phyloP scores from a whole-genome alignment of 73 alveolate species.

The Paramecium sonneborni region DNA sequence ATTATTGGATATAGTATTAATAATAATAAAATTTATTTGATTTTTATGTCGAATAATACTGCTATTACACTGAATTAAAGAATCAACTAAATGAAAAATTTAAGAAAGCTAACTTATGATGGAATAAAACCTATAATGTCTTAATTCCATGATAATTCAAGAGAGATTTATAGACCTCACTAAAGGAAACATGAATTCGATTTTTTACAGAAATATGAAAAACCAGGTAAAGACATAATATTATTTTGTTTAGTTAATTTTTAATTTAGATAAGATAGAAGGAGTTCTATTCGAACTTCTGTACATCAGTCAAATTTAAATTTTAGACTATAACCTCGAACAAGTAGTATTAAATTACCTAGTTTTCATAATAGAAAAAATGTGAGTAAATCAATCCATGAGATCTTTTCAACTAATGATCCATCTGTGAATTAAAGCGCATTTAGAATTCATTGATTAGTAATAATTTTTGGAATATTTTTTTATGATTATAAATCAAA shows the following conservation, averaged over 20 bases:
- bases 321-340: not conserved
- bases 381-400: slow-evolving; percentile 35
- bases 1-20: not conserved
- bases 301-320: not conserved
- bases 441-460: not conserved
- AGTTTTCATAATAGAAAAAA: slow-evolving; percentile 39
- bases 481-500: not conserved
- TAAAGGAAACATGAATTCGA: slow-evolving; percentile 27
- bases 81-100: not conserved
- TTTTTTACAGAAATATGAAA: slow-evolving; percentile 33
- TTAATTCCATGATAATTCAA: not conserved
- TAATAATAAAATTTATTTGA: not conserved
- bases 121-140: not conserved
- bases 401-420: not conserved
- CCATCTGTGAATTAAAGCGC: not conserved
- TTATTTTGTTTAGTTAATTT: not conserved
- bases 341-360: not conserved
- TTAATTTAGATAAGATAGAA: slow-evolving; percentile 41
- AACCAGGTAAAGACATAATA: not conserved
- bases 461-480: not conserved
- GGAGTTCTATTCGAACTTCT: not conserved
- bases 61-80: not conserved
- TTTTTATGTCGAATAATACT: not conserved
- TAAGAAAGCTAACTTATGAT: not conserved
- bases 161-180: not conserved